Conservation (phyloP, 1,139 yeast species). For the Suhomyces yuchorum region DNA sequence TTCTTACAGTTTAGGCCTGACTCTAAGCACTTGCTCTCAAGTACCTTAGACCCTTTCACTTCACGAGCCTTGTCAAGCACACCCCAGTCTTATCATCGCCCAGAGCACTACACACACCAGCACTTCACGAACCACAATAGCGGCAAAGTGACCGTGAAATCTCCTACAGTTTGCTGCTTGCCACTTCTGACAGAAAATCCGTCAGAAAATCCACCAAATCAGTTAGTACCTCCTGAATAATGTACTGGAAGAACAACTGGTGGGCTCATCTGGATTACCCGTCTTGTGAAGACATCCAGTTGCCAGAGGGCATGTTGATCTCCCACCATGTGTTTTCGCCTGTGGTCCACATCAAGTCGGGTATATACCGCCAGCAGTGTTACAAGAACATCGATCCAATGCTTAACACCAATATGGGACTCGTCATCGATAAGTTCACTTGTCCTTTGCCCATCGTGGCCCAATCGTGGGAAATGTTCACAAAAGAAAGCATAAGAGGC, state of each 20-base stretch:
- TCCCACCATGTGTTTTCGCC: constrained; percentile 27
- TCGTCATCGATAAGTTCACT: constrained; percentile 30
- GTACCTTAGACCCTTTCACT: no score
- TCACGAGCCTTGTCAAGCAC: no score
- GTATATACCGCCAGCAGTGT: constrained; percentile 41
- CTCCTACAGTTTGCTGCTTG: no score
- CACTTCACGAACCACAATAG: no score
- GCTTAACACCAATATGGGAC: constrained; percentile 43
- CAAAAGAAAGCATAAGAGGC: constrained; percentile 36
- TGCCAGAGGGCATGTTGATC: constrained; percentile 40
- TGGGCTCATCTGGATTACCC: constrained; percentile 31
- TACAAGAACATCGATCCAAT: constrained; percentile 42
- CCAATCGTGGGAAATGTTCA: constrained; percentile 45
- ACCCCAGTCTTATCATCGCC: no score
- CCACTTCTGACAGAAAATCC: no score
- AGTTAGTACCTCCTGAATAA: constrained; percentile 14
- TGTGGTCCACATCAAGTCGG: constrained; percentile 27
- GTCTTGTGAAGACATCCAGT: constrained; percentile 33
- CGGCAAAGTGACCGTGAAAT: no score
- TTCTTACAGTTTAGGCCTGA: neutral
- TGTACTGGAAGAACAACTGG: constrained; percentile 44
- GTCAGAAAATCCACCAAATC: no score
- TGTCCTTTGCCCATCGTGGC: constrained; percentile 42
- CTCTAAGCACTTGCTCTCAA: neutral
- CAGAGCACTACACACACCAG: no score